Evolutionary conservation across 2,329 filamentous ascomycete genomes (phyloP), one percentile per base, ranked within the genome.

Genomic region (Colletotrichum somersetense): DNA sequence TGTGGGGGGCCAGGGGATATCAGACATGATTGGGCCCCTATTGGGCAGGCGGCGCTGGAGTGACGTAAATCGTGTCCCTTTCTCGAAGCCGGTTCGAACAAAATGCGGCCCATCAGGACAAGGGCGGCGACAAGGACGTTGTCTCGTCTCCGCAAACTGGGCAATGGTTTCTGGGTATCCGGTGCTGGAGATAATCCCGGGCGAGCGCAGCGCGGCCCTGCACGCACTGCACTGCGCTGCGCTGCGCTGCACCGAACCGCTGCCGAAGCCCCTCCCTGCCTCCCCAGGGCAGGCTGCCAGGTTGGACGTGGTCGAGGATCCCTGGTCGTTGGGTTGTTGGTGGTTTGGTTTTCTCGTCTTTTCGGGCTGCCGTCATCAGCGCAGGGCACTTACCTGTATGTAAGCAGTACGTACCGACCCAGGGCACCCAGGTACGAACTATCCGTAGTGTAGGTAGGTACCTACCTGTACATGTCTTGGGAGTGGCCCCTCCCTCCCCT

Each of bases 151-250:
- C 57, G 64, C 65, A 68, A 58, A 58, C 48, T 67, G 58, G 65
- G 65, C 64, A 61, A 35, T 67, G 68, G 44, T 62, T 71, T 63
- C 68, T 71, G 68, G 68, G 68, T 66, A 70, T 70, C 62, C 62
- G 67, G 62, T 48, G 62, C 67, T 61, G 67, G 53, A 40, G 62
- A 61, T 23, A 63, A 35, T 62, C 53, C 67, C 57, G 62, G 46
- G n/a, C 53, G n/a, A 52, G 46, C 50, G 35, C 40, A 63, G 61
- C 35, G 35, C 48, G 30, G 61, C 56, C 50, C 42, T 48, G 46
- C n/a, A n/a, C 44, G 44, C 8, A 8, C 5, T 20, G 42, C 18
- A 6, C 46, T 48, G 46, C n/a, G 4, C 46, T 48, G 46, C n/a
- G 10, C 67, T 67, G 63, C 63, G 0, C 33, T 56, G 53, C 53